Conservation (phyloP, 1,284 basidiomycete genomes). For the Cryptococcus maquisensis region DNA sequence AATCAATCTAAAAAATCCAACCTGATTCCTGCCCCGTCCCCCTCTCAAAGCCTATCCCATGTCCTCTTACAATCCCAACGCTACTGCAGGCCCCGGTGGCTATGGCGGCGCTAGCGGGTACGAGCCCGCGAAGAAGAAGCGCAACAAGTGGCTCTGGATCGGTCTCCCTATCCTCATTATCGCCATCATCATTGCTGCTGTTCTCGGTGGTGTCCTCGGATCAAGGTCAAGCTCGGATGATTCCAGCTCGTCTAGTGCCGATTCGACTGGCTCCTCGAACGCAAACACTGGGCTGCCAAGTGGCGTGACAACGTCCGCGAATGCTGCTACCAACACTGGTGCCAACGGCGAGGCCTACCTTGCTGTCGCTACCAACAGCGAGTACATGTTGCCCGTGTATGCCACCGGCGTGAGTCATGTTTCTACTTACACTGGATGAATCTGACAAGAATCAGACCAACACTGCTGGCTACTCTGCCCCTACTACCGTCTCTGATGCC, state of each 20-base stretch:
- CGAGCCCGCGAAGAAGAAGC: slow-evolving; percentile 36
- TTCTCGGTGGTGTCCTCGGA: slow-evolving; percentile 73
- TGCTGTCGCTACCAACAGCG: slow-evolving; percentile 62
- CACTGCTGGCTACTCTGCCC: slow-evolving; percentile 66
- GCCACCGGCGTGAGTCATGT: slow-evolving; percentile 69
- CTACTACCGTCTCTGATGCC: slow-evolving; percentile 62
- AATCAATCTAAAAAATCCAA: background rate
- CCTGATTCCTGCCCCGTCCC: background rate
- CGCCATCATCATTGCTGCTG: slow-evolving; percentile 66
- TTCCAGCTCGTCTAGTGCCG: slow-evolving; percentile 9
- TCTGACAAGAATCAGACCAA: slow-evolving; percentile 60
- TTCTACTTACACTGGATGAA: slow-evolving; percentile 2
- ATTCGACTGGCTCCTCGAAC: slow-evolving; percentile 4
- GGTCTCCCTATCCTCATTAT: slow-evolving; percentile 52
- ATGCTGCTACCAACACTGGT: slow-evolving; percentile 35
- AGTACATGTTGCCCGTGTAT: slow-evolving; percentile 78
- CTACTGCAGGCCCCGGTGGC: slow-evolving; percentile 20
- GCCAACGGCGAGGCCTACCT: slow-evolving; percentile 41
- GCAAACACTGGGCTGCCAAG: slow-evolving; percentile 33
- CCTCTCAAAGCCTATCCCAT: slow-evolving; percentile 38
- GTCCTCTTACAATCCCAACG: slow-evolving; percentile 39
- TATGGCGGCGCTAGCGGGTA: slow-evolving; percentile 14
- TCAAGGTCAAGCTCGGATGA: slow-evolving; percentile 53
- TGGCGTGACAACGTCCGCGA: slow-evolving; percentile 20
- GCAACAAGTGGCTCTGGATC: slow-evolving; percentile 47